Conservation (phyloP, 2,329 filamentous ascomycete species). For the Incumbomyces delicatus region DNA sequence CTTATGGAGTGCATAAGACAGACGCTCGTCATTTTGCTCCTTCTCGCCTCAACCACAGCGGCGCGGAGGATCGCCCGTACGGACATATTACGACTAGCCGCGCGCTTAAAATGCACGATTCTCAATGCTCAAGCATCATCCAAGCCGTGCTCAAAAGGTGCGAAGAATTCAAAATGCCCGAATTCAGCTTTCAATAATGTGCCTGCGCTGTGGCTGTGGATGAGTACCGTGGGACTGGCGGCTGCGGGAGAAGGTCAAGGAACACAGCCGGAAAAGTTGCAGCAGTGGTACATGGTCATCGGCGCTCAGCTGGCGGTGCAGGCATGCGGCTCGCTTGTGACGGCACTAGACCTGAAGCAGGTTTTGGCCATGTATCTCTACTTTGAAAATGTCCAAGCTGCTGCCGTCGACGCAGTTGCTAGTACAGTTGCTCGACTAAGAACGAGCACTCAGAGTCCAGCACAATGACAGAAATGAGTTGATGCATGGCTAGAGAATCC, state of each 20-base stretch:
- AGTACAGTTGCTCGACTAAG: background rate
- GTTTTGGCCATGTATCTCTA: background rate
- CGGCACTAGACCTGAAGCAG: background rate
- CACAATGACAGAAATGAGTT: too few relatives aligned
- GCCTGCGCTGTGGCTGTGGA: background rate
- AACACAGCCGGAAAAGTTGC: background rate
- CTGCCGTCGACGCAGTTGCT: background rate
- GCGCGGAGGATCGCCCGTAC: background rate
- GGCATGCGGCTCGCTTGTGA: background rate
- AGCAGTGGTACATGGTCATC: background rate
- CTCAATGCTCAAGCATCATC: background rate
- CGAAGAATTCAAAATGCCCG: background rate
- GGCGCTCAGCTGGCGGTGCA: background rate
- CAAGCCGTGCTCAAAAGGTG: background rate
- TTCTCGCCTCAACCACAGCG: conserved; percentile 2
- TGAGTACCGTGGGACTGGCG: background rate
- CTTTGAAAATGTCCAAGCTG: background rate
- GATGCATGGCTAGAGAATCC: too few relatives aligned
- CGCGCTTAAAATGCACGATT: background rate
- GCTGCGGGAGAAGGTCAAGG: background rate
- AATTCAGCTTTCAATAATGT: background rate
- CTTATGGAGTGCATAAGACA: background rate
- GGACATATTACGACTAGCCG: background rate
- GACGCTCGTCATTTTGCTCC: conserved; percentile 1
- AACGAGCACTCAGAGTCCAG: too few relatives aligned